phyloP scores from a whole-genome alignment of 768 basidiomycete species.

The Boletellus ananiceps region DNA sequence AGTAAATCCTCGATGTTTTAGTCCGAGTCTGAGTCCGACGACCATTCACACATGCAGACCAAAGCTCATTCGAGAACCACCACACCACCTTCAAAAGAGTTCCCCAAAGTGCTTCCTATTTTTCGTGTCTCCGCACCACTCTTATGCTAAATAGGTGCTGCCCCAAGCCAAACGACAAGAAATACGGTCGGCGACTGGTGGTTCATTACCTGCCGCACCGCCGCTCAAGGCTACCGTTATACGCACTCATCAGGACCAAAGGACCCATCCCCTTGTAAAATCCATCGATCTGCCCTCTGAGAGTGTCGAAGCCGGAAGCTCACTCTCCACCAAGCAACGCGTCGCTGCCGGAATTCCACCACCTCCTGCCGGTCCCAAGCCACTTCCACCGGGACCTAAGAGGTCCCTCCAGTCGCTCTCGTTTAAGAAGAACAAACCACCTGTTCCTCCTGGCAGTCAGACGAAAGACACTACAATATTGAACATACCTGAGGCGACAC shows the following conservation, averaged over 20 bases:
- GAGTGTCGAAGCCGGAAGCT: slow-evolving; percentile 29
- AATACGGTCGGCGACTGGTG: neutral
- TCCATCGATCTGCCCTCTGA: slow-evolving; percentile 20
- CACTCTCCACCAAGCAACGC: slow-evolving; percentile 49
- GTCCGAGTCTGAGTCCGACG: slow-evolving; percentile 18
- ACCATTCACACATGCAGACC: neutral
- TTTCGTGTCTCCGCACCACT: neutral
- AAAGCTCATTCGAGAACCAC: slow-evolving; percentile 3
- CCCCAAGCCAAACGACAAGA: slow-evolving; percentile 9
- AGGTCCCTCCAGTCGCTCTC: slow-evolving; percentile 31
- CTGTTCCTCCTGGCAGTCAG: slow-evolving; percentile 4
- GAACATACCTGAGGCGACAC: neutral
- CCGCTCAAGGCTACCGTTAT: slow-evolving; percentile 10
- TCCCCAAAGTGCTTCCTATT: slow-evolving; percentile 10
- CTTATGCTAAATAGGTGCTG: slow-evolving; percentile 5
- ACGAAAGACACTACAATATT: slow-evolving; percentile 11
- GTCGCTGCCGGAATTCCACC: slow-evolving; percentile 39
- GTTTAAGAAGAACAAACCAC: slow-evolving; percentile 41
- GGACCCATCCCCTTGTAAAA: slow-evolving; percentile 30
- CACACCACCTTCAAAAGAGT: neutral
- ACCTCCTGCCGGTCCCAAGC: slow-evolving; percentile 34
- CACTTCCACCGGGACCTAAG: slow-evolving; percentile 19
- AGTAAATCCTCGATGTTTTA: slow-evolving; percentile 1
- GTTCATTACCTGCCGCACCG: slow-evolving; percentile 6
- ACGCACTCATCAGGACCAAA: slow-evolving; percentile 31